Base-by-base conservation (phyloP, 495 filamentous ascomycete species). In the Aspergillus haitiensis region DNA sequence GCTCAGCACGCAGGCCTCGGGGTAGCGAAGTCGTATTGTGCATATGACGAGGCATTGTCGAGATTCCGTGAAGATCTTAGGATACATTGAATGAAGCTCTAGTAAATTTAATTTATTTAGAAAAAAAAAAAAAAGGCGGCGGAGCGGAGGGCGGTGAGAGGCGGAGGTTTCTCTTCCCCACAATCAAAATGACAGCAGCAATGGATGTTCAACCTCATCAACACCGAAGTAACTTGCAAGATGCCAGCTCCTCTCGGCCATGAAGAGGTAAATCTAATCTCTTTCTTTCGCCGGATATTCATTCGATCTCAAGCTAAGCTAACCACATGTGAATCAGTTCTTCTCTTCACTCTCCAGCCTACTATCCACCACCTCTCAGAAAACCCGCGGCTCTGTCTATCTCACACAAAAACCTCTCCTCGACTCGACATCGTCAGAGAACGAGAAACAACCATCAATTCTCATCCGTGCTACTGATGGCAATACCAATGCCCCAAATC, bases 391-490 rank as follows among this genome's bases (percentile, higher is more conserved):
- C 67, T 88, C 89, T 32, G 78, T 98, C 64, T 88, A 80, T 76
- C 82, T 98, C 58, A 89, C 88, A 7, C 94, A 98, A 70, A 98
- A 97, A 70, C 84, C 74, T 12, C 67, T 74, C 27, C 44, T 70
- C 55, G 50, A 67, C 12, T 59, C 64, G 44, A 61, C 45, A 37
- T 32, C 59, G 58, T 42, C 56, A 48, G 55, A 51, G 27, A 72
- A 81, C 51, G 82, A 86, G 62, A 48, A 45, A 74, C 84, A 11
- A 66, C 84, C 71, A 73, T 83, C 92, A 5, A 72, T 98, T 42
- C 76, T 98, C 36, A 85, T 98, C 64, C 89, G 91, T 49, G 95
- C 92, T 8, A 89, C 89, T 10, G 88, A 97, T 69, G 89, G 86
- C 60, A 75, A 76, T 60, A 79, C 76, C 64, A 74, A 68, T 62